Evolutionary conservation across 176 grass and related monocot species (phyloP), one percentile per base, ranked within the genome.

Genomic region (Ananas comosus): DNA sequence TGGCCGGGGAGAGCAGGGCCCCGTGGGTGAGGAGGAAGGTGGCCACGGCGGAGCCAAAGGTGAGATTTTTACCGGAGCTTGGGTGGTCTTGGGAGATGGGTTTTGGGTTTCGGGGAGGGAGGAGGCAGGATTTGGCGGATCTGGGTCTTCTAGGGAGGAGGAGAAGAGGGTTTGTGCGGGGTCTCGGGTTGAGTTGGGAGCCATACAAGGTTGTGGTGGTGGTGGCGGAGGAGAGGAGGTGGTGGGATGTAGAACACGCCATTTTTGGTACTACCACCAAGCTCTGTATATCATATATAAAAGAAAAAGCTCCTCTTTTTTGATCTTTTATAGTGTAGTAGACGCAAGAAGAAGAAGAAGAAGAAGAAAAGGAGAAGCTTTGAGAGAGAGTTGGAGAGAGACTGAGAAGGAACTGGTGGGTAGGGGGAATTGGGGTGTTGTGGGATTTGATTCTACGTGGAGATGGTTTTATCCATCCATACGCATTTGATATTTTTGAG

Each of bases 221-320:
- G 91, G 65, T 81, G 89, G 74, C 88, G 80, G 89, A 72, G 13
- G 93, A 81, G 67, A 81, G 85, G 83, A 92, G 91, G 49, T 90
- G 84, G 61, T 81, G 89, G 74, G 75, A 78, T 63, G 83, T 17
- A 22, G 70, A 72, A 10, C 50, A 82, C 33, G 75, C 75, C 75
- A 77, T 77, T 22, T 50, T 9, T 21, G 56, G 52, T 12, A 56
- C 13, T 56, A n/a, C 16, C 16, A 42, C 16, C 16, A 42, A 42
- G 33, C 33, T 42, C 33, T 6, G 33, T 42, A 42, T 42, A 7
- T 42, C 5, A 42, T 42, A 7, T n/a, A n/a, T n/a, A 42, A 42
- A 42, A 16, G 12, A 16, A 3, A 53, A 13, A 13, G 56, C 56
- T 21, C 4, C 21, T 22, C 56, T 22, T 19, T 19, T 61, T 18